Percentiles rank a stretch among this genome's conserved stretches.
These are phyloP conservation scores for Calvatia gigantea DNA, from an alignment of 768 basidiomycete genomes.

Conservation along the genomic window DNA sequence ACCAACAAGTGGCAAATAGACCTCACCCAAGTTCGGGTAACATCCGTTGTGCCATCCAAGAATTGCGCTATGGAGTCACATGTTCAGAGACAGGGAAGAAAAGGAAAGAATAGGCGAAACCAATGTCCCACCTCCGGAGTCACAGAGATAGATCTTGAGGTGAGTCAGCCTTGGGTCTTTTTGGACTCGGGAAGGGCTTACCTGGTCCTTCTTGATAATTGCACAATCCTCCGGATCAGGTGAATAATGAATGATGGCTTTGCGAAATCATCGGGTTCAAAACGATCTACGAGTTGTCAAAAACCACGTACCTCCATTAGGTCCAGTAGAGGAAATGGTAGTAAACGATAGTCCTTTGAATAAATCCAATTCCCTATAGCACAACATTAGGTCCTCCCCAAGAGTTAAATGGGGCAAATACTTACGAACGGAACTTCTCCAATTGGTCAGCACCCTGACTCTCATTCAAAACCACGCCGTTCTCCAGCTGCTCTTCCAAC, in stretches of 20 bases:
- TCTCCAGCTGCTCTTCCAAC: slow-evolving; percentile 80
- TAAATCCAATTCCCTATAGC: slow-evolving; percentile 60
- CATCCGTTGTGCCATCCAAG: slow-evolving; percentile 93
- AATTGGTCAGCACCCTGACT: slow-evolving; percentile 76
- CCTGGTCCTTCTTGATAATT: slow-evolving; percentile 72
- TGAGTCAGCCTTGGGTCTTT: not conserved
- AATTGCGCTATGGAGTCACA: slow-evolving; percentile 57
- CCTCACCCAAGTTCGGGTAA: slow-evolving; percentile 81
- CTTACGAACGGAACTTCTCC: slow-evolving; percentile 78
- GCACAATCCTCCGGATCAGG: slow-evolving; percentile 75
- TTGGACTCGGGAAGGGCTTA: slow-evolving; percentile 20
- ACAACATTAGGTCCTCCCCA: slow-evolving; percentile 1
- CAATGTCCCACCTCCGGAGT: slow-evolving; percentile 67
- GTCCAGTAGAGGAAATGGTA: slow-evolving; percentile 90
- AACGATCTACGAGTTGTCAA: not conserved
- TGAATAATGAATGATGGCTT: slow-evolving; percentile 91
- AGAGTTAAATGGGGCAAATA: slow-evolving; percentile 12
- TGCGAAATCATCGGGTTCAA: not conserved
- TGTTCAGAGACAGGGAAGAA: not conserved
- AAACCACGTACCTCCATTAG: slow-evolving; percentile 71
- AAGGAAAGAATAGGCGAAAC: not conserved
- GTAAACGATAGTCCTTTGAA: slow-evolving; percentile 89
- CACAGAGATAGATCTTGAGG: slow-evolving; percentile 49
- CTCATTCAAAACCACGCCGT: slow-evolving; percentile 66
- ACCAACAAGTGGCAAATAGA: not conserved